A percentile compares a stretch with the other conserved stretches of the same genome.
Evolutionary conservation across 306 rosid species (phyloP).

Genomic region (Ammopiptanthus mongolicus): DNA sequence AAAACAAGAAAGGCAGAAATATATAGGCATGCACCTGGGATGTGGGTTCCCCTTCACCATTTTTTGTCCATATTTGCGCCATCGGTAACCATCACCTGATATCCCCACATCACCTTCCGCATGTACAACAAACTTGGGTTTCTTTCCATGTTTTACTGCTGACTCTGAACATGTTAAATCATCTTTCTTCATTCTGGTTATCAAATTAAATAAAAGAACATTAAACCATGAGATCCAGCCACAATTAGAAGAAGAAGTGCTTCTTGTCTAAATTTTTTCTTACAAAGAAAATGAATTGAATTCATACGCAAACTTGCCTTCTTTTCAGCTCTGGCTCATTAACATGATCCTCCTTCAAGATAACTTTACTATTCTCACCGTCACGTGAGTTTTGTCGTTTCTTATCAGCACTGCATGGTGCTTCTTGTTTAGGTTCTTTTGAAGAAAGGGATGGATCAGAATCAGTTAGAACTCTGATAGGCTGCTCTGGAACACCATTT

Average conservation of each 20-base stretch:
- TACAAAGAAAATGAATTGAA: slow-evolving; percentile 14
- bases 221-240: slow-evolving; percentile 6
- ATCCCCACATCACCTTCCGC: slow-evolving; percentile 77
- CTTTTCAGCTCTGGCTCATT: slow-evolving; percentile 50
- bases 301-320: slow-evolving; percentile 48
- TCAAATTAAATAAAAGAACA: slow-evolving; percentile 16
- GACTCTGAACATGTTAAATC: slow-evolving; percentile 38
- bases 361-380: slow-evolving; percentile 36
- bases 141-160: slow-evolving; percentile 58
- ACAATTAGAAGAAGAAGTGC: neutral
- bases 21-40: slow-evolving; percentile 55
- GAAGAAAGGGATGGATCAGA: slow-evolving; percentile 46
- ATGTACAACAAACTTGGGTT: slow-evolving; percentile 74
- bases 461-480: slow-evolving; percentile 31
- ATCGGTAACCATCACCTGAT: slow-evolving; percentile 82
- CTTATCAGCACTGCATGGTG: slow-evolving; percentile 33
- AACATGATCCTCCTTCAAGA: slow-evolving; percentile 47
- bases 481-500: slow-evolving; percentile 32
- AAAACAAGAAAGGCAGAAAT: neutral
- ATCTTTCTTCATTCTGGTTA: slow-evolving; percentile 58
- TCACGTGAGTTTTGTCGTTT: slow-evolving; percentile 37
- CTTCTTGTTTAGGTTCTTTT: slow-evolving; percentile 41
- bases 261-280: neutral
- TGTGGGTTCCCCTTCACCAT: slow-evolving; percentile 86
- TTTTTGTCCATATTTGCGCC: slow-evolving; percentile 94